phyloP scores from a whole-genome alignment of 495 filamentous ascomycete species.

The Penicillium alfredii region DNA sequence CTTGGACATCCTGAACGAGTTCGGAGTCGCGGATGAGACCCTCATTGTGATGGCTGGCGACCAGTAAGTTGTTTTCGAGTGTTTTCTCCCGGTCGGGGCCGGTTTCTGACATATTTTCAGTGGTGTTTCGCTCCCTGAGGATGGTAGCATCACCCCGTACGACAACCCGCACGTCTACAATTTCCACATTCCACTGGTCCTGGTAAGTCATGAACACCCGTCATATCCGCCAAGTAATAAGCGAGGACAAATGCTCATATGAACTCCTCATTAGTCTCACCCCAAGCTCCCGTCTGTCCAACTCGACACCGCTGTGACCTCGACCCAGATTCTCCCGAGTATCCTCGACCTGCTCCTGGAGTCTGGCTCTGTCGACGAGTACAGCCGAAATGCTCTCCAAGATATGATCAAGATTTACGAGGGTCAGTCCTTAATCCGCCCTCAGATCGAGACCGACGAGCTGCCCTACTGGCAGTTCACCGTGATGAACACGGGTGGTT shows the following conservation, averaged over 20 bases:
- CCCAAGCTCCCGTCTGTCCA: conserved; percentile 40
- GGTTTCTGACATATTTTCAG: conserved; percentile 15
- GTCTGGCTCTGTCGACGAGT: too few relatives aligned
- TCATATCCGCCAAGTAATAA: background rate
- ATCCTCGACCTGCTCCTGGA: conserved; percentile 45
- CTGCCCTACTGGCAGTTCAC: conserved; percentile 36
- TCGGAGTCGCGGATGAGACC: conserved; percentile 37
- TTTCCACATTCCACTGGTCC: conserved; percentile 46
- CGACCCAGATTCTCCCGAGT: conserved; percentile 43
- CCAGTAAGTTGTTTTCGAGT: conserved; percentile 23
- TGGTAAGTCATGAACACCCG: conserved; percentile 14
- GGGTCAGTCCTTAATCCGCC: too few relatives aligned
- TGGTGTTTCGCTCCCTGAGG: conserved; percentile 40
- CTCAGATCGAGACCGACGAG: conserved; percentile 13
- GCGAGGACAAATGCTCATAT: too few relatives aligned
- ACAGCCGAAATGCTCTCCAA: too few relatives aligned
- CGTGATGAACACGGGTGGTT: conserved; percentile 38
- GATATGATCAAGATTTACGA: too few relatives aligned
- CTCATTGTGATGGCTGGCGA: conserved; percentile 41
- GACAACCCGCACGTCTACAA: conserved; percentile 46
- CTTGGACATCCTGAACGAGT: conserved; percentile 36
- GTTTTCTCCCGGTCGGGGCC: background rate
- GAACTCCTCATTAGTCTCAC: conserved; percentile 26
- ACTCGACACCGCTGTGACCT: conserved; percentile 39
- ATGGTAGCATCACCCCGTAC: conserved; percentile 41